Conservation (phyloP, 1,284 basidiomycete genomes). For the Hypsizygus ulmarius region DNA sequence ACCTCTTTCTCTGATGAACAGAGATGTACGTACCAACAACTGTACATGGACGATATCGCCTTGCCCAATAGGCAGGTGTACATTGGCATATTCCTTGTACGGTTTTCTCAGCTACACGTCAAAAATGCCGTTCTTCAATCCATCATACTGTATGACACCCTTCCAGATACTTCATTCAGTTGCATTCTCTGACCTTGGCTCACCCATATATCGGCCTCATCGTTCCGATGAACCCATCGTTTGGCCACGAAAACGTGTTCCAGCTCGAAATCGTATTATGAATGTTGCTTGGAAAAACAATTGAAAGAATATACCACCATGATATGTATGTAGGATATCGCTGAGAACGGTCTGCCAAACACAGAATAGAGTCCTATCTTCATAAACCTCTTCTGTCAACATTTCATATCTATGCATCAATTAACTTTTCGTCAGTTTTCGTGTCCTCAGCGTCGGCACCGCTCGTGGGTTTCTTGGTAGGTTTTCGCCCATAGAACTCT, state of each 20-base stretch:
- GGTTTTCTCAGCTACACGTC: conserved; percentile 4
- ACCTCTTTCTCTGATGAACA: not conserved
- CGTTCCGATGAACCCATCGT: no score
- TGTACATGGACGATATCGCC: conserved; percentile 12
- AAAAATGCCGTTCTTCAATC: conserved; percentile 9
- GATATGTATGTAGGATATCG: not conserved
- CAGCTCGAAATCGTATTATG: not conserved
- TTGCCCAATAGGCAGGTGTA: not conserved
- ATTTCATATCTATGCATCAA: conserved; percentile 41
- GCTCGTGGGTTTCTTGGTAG: conserved; percentile 59
- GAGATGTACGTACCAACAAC: not conserved
- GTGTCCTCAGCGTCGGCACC: conserved; percentile 48
- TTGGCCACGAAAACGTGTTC: no score
- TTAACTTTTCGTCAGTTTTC: conserved; percentile 49
- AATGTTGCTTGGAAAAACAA: not conserved
- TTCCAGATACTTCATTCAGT: not conserved
- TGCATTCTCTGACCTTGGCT: no score
- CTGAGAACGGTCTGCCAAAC: not conserved
- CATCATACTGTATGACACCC: conserved; percentile 3
- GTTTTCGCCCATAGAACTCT: conserved; percentile 83
- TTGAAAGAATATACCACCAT: not conserved
- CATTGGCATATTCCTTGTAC: conserved; percentile 2
- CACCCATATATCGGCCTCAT: no score
- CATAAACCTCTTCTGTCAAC: conserved; percentile 6
- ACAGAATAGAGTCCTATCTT: conserved; percentile 11